Evolutionary conservation across 164 flowering plant species (phyloP).

Genomic region (Vitis amurensis): DNA sequence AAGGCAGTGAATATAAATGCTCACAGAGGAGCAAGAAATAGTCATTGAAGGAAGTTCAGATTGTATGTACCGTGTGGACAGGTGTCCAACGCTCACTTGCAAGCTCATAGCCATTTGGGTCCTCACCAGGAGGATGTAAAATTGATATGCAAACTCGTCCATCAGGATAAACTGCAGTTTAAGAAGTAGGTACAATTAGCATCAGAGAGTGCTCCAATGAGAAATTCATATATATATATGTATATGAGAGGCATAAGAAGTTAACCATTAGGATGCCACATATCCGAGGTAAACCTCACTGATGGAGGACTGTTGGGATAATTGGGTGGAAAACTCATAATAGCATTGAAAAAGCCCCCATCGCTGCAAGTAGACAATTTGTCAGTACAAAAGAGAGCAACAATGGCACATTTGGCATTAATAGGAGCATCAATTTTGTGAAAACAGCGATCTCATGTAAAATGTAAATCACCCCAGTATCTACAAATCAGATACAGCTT

Average conservation of each 20-base stretch:
- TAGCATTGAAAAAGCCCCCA: slow-evolving; percentile 72
- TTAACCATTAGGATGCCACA: slow-evolving; percentile 80
- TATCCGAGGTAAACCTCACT: slow-evolving; percentile 59
- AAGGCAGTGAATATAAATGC: too few relatives aligned
- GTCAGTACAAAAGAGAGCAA: too few relatives aligned
- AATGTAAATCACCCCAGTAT: too few relatives aligned
- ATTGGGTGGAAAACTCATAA: slow-evolving; percentile 64
- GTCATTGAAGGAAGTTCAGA: neutral
- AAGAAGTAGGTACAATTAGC: neutral
- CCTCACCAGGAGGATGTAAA: slow-evolving; percentile 99
- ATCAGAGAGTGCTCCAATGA: too few relatives aligned
- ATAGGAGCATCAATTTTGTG: too few relatives aligned
- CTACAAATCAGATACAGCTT: too few relatives aligned
- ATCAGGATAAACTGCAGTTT: slow-evolving; percentile 73
- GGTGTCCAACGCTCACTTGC: slow-evolving; percentile 98
- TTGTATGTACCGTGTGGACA: slow-evolving; percentile 72
- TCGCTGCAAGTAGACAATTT: slow-evolving; percentile 40
- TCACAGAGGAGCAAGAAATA: too few relatives aligned
- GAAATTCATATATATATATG: neutral
- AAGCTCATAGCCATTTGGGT: slow-evolving; percentile 96
- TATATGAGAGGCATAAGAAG: neutral
- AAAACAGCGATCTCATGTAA: too few relatives aligned
- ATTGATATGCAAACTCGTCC: slow-evolving; percentile 94
- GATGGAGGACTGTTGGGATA: slow-evolving; percentile 73
- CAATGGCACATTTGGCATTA: too few relatives aligned